phyloP scores from a whole-genome alignment of 345 rosid species.

The Acer negundo region DNA sequence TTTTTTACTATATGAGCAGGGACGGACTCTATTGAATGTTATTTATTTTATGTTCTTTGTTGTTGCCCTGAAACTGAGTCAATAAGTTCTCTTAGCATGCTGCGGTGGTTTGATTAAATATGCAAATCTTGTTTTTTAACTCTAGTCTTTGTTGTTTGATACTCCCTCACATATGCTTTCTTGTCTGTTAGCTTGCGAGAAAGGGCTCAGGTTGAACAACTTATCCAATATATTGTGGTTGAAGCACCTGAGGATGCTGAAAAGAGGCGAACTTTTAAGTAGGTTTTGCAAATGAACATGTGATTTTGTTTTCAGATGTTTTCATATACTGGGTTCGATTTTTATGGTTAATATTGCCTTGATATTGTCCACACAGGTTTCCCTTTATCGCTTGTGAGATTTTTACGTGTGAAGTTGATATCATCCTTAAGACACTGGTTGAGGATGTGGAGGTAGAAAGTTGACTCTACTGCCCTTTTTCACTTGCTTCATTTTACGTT shows the following conservation, averaged over 20 bases:
- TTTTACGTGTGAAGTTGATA: slow-evolving; percentile 91
- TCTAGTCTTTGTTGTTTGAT: slow-evolving; percentile 18
- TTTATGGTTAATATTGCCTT: background rate
- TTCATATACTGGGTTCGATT: background rate
- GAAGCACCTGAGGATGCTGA: slow-evolving; percentile 79
- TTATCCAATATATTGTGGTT: slow-evolving; percentile 72
- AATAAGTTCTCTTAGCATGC: background rate
- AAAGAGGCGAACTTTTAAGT: slow-evolving; percentile 74
- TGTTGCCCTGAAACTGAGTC: background rate
- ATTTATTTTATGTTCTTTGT: background rate
- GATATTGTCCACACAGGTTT: slow-evolving; percentile 47
- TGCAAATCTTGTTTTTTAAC: background rate
- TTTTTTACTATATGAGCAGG: background rate
- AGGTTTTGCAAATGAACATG: slow-evolving; percentile 24
- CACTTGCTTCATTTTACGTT: slow-evolving; percentile 10
- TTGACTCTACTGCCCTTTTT: slow-evolving; percentile 11
- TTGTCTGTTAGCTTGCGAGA: slow-evolving; percentile 69
- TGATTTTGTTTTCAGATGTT: slow-evolving; percentile 15
- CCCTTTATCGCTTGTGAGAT: slow-evolving; percentile 94
- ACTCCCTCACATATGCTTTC: slow-evolving; percentile 7
- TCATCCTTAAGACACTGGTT: slow-evolving; percentile 83
- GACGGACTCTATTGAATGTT: background rate
- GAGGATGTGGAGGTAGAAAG: slow-evolving; percentile 84
- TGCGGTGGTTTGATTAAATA: background rate
- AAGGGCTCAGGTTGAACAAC: slow-evolving; percentile 77